Conservation (phyloP, 2,329 filamentous ascomycete species). For the Taxawa tesnikishii region DNA sequence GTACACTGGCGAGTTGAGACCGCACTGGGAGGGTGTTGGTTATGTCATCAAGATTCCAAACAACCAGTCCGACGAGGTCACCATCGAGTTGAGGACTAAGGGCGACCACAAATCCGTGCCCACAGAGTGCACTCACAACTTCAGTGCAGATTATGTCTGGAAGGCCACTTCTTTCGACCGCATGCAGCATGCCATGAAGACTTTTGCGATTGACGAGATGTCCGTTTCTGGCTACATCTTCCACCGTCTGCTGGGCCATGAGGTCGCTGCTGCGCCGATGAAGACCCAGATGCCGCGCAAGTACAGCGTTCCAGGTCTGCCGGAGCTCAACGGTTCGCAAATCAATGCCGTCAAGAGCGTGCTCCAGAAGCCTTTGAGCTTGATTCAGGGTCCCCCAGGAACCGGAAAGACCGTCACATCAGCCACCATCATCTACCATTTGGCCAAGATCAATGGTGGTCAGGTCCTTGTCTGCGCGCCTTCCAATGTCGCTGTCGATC, state of each 20-base stretch:
- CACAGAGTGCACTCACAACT: constrained; percentile 93
- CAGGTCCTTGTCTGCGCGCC: constrained; percentile 94
- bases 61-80: constrained; percentile 96
- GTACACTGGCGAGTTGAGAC: constrained; percentile 86
- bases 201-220: constrained; percentile 94
- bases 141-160: constrained; percentile 98
- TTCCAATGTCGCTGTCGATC: constrained; percentile 96
- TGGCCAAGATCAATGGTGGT: constrained; percentile 87
- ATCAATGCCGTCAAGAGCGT: constrained; percentile 95
- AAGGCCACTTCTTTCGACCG: constrained; percentile 98
- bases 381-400: constrained; percentile 93
- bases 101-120: constrained; percentile 94
- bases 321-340: constrained; percentile 90
- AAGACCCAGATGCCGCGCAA: constrained; percentile 94
- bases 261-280: constrained; percentile 88
- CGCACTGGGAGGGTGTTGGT: constrained; percentile 92
- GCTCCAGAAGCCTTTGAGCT: constrained; percentile 79
- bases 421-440: constrained; percentile 94
- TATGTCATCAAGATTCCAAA: constrained; percentile 99
- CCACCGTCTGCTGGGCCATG: constrained; percentile 88
- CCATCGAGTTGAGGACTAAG: constrained; percentile 83
- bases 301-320: constrained; percentile 87
- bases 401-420: constrained; percentile 98
- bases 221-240: constrained; percentile 98
- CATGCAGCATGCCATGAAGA: constrained; percentile 99